Conservation (phyloP, 1,139 yeast species). For the Suhomyces chickasaworum region DNA sequence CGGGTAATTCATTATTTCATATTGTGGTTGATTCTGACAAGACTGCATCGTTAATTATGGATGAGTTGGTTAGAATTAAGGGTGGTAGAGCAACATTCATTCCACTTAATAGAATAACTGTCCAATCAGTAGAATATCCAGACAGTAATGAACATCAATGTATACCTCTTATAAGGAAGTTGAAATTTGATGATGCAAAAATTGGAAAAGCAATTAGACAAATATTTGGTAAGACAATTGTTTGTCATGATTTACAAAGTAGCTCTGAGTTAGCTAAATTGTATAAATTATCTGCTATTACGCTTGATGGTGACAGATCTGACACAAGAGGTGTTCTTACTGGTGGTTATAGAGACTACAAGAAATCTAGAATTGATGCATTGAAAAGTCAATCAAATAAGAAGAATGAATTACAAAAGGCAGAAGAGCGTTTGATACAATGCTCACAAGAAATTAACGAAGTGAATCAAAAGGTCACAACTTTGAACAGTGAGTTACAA, state of each 20-base stretch:
- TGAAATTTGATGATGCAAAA: constrained; percentile 55
- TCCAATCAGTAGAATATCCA: constrained; percentile 49
- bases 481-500: constrained; percentile 49
- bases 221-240: constrained; percentile 79
- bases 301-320: constrained; percentile 89
- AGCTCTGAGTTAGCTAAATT: constrained; percentile 71
- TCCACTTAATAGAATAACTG: constrained; percentile 73
- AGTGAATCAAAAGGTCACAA: constrained; percentile 32
- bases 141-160: constrained; percentile 54
- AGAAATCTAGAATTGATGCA: constrained; percentile 70
- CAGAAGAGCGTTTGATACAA: constrained; percentile 29
- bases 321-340: constrained; percentile 81
- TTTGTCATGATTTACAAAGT: constrained; percentile 66
- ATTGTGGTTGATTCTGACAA: constrained; percentile 87
- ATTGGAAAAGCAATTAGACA: constrained; percentile 70
- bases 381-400: constrained; percentile 57
- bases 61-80: constrained; percentile 68
- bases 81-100: constrained; percentile 88
- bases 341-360: constrained; percentile 84
- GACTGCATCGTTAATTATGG: constrained; percentile 79
- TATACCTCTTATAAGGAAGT: constrained; percentile 75
- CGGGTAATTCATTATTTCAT: constrained; percentile 84
- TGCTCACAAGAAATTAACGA: constrained; percentile 27
- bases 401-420: constrained; percentile 47
- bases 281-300: constrained; percentile 72